Base-by-base conservation (phyloP, 2,329 filamentous ascomycete species). In the Huntiella abstrusa region DNA sequence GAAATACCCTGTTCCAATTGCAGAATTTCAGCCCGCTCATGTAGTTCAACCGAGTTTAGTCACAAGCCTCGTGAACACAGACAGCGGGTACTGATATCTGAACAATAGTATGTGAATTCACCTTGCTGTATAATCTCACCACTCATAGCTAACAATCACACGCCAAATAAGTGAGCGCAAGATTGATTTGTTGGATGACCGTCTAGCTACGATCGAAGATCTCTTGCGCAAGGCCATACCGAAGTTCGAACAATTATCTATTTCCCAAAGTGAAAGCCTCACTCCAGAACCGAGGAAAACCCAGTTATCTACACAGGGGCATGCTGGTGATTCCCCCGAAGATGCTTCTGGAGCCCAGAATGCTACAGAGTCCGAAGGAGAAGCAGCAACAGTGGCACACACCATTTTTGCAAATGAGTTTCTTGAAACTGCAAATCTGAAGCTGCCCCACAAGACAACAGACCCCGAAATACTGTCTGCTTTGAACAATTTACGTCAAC, bases 1-100 rank as follows among this genome's bases (percentile, higher is more conserved):
- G 67, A 71, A 36, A 66, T 64, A 51, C 71, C 71, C 19, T 75
- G 71, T 55, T 69, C 70, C 45, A 75, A 74, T 53, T 75, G 71
- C 54, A 64, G 67, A 33, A 70, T 64, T 17, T 68, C 70, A 22
- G 67, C 66, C 51, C 62, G 71, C 6, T 54, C 62, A 10, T 75
- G 71, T 54, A 72, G 68, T 49, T 74, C 69, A 4, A 72, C 69
- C 0, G 70, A 71, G 3, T 59, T 63, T 10, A 67, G 68, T 5
- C 70, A 74, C 54, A 66, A 69, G 49, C 67, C 69, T 19, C 71
- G 69, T 55, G 70, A 74, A 54, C 60, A 63, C 39, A 63, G 70
- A 36, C 70, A 74, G 53, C 62, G 71, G 45, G 71, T 75, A 35
- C 60, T 75, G 51, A 75, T 75, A 49, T 74, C 71, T 2, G 71